Percentiles rank a stretch among this genome's conserved stretches.
Conservation (phyloP, 140 eudicot species). For the Erigeron philadelphicus region DNA sequence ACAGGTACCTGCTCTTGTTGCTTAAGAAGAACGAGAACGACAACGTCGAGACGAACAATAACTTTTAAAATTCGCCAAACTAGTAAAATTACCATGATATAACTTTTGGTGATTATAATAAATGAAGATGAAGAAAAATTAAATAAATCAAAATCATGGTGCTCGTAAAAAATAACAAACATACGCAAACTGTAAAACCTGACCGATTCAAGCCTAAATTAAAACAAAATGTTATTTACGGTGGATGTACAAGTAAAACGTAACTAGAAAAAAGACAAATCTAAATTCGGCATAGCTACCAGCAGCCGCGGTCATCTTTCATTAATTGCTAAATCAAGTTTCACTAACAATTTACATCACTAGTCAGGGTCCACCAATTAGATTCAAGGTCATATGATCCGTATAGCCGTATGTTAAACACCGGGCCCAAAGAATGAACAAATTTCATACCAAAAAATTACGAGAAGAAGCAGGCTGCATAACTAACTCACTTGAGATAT, state of each 20-base stretch:
- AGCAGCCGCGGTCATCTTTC: conserved; percentile 14
- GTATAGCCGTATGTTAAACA: neutral
- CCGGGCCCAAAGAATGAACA: conserved; percentile 15
- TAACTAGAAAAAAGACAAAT: neutral
- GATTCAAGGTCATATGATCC: conserved; percentile 10
- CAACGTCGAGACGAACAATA: no score
- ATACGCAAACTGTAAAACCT: no score
- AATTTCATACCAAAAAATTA: neutral
- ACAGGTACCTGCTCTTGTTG: no score
- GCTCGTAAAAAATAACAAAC: no score
- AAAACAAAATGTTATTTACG: no score
- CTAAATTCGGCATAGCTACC: neutral
- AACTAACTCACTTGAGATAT: conserved; percentile 47
- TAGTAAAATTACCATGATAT: no score
- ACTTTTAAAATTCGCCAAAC: no score
- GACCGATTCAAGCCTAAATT: no score
- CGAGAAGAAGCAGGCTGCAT: neutral
- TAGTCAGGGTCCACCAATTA: conserved; percentile 11
- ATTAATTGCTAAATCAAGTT: conserved; percentile 18
- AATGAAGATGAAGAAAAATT: no score
- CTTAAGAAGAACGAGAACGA: no score
- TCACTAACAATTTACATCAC: conserved; percentile 21
- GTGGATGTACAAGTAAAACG: neutral
- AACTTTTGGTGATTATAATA: no score
- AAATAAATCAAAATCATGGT: no score